Percentiles rank a stretch among this genome's conserved stretches.
phyloP scores from a whole-genome alignment of 495 filamentous ascomycete species.

The Daldinia concentrica region DNA sequence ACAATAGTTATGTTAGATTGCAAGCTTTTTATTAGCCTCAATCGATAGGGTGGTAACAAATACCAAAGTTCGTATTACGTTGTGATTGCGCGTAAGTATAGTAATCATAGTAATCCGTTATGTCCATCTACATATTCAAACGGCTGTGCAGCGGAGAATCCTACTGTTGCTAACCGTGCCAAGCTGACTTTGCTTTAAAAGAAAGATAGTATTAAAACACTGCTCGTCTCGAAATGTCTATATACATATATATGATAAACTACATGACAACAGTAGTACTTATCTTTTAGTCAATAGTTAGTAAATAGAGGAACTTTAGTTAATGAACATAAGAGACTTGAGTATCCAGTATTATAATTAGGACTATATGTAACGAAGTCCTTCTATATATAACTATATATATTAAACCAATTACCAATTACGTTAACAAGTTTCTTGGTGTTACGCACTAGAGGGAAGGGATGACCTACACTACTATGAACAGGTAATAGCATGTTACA shows the following conservation, averaged over 20 bases:
- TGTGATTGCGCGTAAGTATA: conserved; percentile 34
- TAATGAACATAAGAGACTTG: too few relatives aligned
- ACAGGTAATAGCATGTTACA: too few relatives aligned
- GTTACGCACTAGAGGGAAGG: not conserved
- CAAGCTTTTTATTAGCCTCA: not conserved
- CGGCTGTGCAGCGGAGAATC: conserved; percentile 32
- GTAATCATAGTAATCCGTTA: conserved; percentile 34
- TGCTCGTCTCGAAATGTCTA: conserved; percentile 37
- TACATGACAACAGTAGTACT: too few relatives aligned
- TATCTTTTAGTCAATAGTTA: too few relatives aligned
- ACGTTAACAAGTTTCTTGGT: too few relatives aligned
- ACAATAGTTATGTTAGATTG: not conserved
- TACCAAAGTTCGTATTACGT: not conserved
- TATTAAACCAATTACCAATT: too few relatives aligned
- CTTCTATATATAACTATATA: too few relatives aligned
- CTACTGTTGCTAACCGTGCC: conserved; percentile 14
- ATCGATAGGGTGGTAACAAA: not conserved
- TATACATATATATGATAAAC: conserved; percentile 4
- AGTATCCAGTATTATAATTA: too few relatives aligned
- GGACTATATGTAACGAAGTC: not conserved
- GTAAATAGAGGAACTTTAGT: not conserved
- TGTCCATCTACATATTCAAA: conserved; percentile 7
- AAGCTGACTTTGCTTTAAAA: conserved; percentile 32
- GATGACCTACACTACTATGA: too few relatives aligned
- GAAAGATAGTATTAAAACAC: conserved; percentile 34